A percentile compares a stretch with the other conserved stretches of the same genome.
Evolutionary conservation across 768 basidiomycete species (phyloP).

Genomic region (Phallus indusiatus): DNA sequence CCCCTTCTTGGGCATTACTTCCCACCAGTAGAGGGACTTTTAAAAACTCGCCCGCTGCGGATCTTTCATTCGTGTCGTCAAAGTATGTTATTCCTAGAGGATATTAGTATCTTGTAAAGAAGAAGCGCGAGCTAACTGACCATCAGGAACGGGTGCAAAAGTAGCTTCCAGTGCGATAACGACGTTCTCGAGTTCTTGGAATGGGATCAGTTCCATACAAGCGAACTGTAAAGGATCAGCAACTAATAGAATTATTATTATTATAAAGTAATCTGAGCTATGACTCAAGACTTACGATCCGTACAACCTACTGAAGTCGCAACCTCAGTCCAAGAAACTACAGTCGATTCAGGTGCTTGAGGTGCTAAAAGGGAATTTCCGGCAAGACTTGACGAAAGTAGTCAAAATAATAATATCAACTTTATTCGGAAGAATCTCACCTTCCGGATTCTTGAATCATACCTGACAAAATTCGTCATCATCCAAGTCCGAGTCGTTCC

Average conservation of each 20-base stretch:
- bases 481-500: not conserved
- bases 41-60: not conserved
- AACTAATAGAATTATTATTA: not conserved
- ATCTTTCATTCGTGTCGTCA: slow-evolving; percentile 1
- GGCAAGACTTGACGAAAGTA: not conserved
- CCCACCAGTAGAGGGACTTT: slow-evolving; percentile 3
- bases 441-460: slow-evolving; percentile 8
- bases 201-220: slow-evolving; percentile 4
- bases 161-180: slow-evolving; percentile 9
- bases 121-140: too few species aligned
- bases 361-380: slow-evolving; percentile 5
- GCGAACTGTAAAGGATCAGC: not conserved
- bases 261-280: not conserved
- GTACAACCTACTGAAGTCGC: slow-evolving; percentile 2
- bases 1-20: slow-evolving; percentile 6
- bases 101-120: too few species aligned
- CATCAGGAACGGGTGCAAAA: slow-evolving; percentile 4
- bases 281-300: not conserved
- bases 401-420: not conserved
- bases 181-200: slow-evolving; percentile 15
- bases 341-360: not conserved
- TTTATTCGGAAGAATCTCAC: not conserved
- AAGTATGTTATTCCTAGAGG: slow-evolving; percentile 3
- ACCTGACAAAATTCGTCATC: not conserved
- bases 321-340: slow-evolving; percentile 3